Evolutionary conservation across 768 basidiomycete species (phyloP), one percentile per base, ranked within the genome.

Genomic region (Kwoniella dejecticola): DNA sequence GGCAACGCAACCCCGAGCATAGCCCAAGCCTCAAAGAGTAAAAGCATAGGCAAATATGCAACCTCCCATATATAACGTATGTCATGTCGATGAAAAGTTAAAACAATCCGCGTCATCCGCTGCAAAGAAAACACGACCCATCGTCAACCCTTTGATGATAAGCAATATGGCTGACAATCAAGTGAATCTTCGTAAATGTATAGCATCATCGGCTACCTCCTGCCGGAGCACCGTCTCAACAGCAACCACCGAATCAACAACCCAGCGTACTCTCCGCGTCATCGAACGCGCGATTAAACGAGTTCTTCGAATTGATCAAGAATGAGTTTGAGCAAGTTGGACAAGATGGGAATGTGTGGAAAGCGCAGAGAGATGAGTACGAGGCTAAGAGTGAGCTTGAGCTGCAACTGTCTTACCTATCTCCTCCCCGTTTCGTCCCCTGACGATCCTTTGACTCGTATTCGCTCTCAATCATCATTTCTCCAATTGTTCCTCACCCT

Each of bases 331-430:
- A 96, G 52, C 81, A 81, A 57, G 81, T 94, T 61, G 80, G 85
- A 8, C 80, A 82, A 47, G 92, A 96, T 73, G 80, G 89, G 50
- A 81, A 79, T n/a, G 72, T 84, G 10, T 82, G 89, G 69, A 84
- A 90, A 57, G 83, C 81, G 29, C 90, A 95, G 80, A 82, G 90
- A 50, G 93, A 96, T 68, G 95, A 97, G 59, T 89, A 87, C 75
- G 94, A 97, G 80, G 82, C 82, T 5, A 93, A 92, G 83, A 85
- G 95, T 94, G 66, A 59, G 87, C n/a, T n/a, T n/a, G n/a, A n/a
- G n/a, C n/a, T n/a, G n/a, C n/a, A n/a, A n/a, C n/a, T n/a, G n/a
- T n/a, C n/a, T n/a, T n/a, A n/a, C n/a, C n/a, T n/a, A n/a, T n/a
- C n/a, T n/a, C n/a, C n/a, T n/a, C n/a, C n/a, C n/a, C n/a, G n/a